These are phyloP conservation scores for Nemania serpens DNA, from an alignment of 2,329 filamentous ascomycete genomes.

Conservation along the genomic window DNA sequence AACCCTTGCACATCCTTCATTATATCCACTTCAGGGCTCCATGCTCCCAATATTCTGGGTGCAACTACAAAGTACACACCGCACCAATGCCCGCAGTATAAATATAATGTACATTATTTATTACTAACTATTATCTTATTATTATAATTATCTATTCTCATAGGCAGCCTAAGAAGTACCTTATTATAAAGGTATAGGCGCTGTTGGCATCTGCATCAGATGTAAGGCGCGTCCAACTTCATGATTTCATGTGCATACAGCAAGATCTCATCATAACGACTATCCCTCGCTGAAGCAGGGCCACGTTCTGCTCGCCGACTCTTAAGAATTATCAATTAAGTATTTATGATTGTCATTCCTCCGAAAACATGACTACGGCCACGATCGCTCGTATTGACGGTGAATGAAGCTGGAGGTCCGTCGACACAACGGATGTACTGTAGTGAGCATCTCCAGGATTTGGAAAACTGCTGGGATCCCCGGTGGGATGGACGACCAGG, in stretches of 20 bases:
- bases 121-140: background rate
- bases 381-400: conserved; percentile 20
- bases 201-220: background rate
- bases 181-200: no score
- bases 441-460: conserved; percentile 29
- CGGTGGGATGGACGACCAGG: conserved; percentile 34
- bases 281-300: background rate
- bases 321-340: no score
- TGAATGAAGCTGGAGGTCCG: conserved; percentile 28
- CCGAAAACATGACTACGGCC: background rate
- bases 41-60: conserved; percentile 44
- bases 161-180: background rate
- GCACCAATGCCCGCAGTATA: conserved; percentile 27
- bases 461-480: conserved; percentile 35
- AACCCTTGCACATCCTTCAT: conserved; percentile 37
- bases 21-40: conserved; percentile 35
- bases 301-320: no score
- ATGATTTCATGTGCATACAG: background rate
- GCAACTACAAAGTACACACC: conserved; percentile 26
- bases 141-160: background rate
- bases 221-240: background rate
- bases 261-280: background rate
- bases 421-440: conserved; percentile 2
- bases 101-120: conserved; percentile 29
- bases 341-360: background rate